phyloP scores from a whole-genome alignment of 352 stramenopile species.

The Globisporangium iwayamae region DNA sequence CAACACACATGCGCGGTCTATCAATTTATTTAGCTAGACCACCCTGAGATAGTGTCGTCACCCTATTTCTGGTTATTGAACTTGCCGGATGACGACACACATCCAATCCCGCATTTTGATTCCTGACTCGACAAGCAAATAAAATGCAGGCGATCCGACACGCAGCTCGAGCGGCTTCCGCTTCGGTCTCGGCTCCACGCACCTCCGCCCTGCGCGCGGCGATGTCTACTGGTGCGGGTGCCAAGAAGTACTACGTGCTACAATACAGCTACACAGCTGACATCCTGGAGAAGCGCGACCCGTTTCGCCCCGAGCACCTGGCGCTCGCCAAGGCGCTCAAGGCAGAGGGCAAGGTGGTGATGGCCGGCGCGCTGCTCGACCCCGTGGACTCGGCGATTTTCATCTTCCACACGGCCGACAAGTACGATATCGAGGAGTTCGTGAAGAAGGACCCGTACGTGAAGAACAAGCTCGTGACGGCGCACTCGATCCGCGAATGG shows the following conservation, averaged over 20 bases:
- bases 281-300: slow-evolving; percentile 65
- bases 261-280: slow-evolving; percentile 74
- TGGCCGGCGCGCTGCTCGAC: slow-evolving; percentile 69
- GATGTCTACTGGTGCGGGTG: slow-evolving; percentile 31
- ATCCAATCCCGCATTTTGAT: slow-evolving; percentile 2
- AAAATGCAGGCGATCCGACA: slow-evolving; percentile 4
- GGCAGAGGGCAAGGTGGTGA: slow-evolving; percentile 54
- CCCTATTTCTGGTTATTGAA: slow-evolving; percentile 3
- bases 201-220: slow-evolving; percentile 18
- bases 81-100: not conserved
- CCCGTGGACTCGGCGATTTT: slow-evolving; percentile 58
- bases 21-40: not conserved
- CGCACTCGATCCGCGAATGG: slow-evolving; percentile 67
- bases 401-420: slow-evolving; percentile 60
- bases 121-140: not conserved
- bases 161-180: not conserved
- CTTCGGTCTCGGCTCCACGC: not conserved
- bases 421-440: slow-evolving; percentile 57
- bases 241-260: slow-evolving; percentile 71
- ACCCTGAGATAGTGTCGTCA: not conserved
- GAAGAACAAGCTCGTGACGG: slow-evolving; percentile 64
- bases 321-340: slow-evolving; percentile 45
- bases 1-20: not conserved
- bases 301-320: slow-evolving; percentile 67
- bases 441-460: slow-evolving; percentile 70